Conservation (phyloP, 192 early-diverging fungal species). For the Coemansia sp. region DNA sequence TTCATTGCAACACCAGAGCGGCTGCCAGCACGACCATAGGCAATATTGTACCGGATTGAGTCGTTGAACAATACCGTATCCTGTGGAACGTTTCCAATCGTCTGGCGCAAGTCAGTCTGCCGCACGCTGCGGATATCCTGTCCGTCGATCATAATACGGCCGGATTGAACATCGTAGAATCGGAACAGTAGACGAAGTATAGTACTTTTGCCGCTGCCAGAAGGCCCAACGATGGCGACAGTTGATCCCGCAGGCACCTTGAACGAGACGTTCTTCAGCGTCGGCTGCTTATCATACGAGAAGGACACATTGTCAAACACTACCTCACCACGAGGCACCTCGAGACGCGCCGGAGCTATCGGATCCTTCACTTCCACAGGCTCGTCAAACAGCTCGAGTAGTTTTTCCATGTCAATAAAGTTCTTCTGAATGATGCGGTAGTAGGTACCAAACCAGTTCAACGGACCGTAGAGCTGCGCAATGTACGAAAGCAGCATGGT, state of each 20-base stretch:
- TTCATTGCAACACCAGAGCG: conserved; percentile 60
- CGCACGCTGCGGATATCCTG: conserved; percentile 66
- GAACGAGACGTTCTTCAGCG: conserved; percentile 48
- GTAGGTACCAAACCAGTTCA: conserved; percentile 90
- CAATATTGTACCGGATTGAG: conserved; percentile 92
- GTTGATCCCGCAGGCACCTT: conserved; percentile 48
- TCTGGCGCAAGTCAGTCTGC: conserved; percentile 61
- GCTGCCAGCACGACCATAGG: conserved; percentile 64
- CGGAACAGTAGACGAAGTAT: conserved; percentile 82
- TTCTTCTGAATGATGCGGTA: conserved; percentile 93
- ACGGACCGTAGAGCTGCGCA: conserved; percentile 86
- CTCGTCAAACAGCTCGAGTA: conserved; percentile 75
- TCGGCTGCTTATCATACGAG: conserved; percentile 60
- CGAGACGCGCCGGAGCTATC: conserved; percentile 18
- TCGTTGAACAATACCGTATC: conserved; percentile 98
- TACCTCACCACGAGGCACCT: conserved; percentile 55
- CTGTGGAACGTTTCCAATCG: conserved; percentile 92
- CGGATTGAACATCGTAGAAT: conserved; percentile 83
- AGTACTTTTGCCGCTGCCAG: conserved; percentile 71
- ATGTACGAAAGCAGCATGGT: conserved; percentile 86
- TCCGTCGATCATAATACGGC: conserved; percentile 86
- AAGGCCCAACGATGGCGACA: conserved; percentile 52
- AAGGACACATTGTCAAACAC: conserved; percentile 66
- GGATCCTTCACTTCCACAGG: conserved; percentile 46
- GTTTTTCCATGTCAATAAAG: conserved; percentile 96